phyloP scores from a whole-genome alignment of 352 stramenopile genomes.

The Pythium coloratum region DNA sequence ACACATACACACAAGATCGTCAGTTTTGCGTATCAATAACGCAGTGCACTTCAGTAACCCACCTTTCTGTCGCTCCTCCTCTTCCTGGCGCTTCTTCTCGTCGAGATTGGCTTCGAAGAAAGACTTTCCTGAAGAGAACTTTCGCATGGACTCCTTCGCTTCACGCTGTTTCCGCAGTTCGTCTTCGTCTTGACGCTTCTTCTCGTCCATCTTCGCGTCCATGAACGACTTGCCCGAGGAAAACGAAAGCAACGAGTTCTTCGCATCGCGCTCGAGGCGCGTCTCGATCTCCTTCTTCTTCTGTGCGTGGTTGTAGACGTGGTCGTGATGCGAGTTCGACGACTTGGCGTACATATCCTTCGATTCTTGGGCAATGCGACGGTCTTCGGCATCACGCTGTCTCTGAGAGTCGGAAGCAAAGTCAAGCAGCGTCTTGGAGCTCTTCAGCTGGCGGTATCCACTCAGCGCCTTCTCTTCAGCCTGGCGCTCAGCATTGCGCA shows the following conservation, averaged over 20 bases:
- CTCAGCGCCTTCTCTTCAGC: constrained; percentile 41
- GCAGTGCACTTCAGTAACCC: not conserved
- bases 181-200: constrained; percentile 52
- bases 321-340: constrained; percentile 47
- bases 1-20: not conserved
- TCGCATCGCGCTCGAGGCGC: constrained; percentile 26
- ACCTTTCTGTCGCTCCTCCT: constrained; percentile 42
- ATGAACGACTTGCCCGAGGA: constrained; percentile 54
- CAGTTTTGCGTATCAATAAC: not conserved
- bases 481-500: constrained; percentile 40
- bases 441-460: constrained; percentile 33
- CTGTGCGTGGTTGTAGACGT: constrained; percentile 47
- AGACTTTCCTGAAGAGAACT: constrained; percentile 45
- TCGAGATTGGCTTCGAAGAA: constrained; percentile 62
- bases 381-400: constrained; percentile 29
- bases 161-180: constrained; percentile 25
- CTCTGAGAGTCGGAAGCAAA: constrained; percentile 42
- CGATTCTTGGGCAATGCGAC: constrained; percentile 31
- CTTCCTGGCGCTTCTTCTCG: constrained; percentile 55
- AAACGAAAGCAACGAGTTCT: constrained; percentile 33
- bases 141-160: constrained; percentile 30
- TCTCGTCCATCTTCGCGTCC: constrained; percentile 63
- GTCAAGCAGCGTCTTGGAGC: constrained; percentile 51
- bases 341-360: constrained; percentile 42
- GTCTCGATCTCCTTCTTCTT: constrained; percentile 51